Percentiles rank a stretch among this genome's conserved stretches.
Conservation (phyloP, 2,329 filamentous ascomycete genomes). For the Beauveria sp. region DNA sequence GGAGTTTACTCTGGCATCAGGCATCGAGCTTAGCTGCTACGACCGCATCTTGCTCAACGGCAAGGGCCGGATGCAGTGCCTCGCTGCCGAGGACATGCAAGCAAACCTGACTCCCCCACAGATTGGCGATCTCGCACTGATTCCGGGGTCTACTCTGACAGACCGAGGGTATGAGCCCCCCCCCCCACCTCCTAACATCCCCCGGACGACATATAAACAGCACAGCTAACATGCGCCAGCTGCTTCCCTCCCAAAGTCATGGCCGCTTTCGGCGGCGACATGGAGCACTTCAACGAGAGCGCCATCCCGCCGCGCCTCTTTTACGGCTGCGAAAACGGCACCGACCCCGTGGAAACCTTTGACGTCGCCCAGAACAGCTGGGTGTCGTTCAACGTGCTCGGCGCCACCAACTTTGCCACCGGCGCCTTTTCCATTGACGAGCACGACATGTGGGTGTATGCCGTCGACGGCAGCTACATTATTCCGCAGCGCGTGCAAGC, state of each 20-base stretch:
- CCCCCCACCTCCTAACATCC: neutral
- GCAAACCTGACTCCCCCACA: constrained; percentile 27
- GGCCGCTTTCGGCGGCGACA: constrained; percentile 23
- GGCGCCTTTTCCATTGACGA: constrained; percentile 42
- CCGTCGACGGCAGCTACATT: constrained; percentile 47
- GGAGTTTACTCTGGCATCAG: constrained; percentile 35
- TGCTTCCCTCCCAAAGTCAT: constrained; percentile 34
- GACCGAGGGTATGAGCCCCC: constrained; percentile 29
- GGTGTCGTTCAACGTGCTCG: constrained; percentile 48
- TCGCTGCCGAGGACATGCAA: constrained; percentile 35
- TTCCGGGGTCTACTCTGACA: constrained; percentile 27
- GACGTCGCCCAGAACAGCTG: constrained; percentile 33
- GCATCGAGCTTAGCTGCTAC: constrained; percentile 46
- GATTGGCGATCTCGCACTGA: constrained; percentile 19
- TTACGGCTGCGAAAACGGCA: constrained; percentile 38
- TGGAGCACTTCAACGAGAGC: constrained; percentile 21
- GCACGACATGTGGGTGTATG: constrained; percentile 45
- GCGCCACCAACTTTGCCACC: constrained; percentile 38
- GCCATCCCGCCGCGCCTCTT: constrained; percentile 36
- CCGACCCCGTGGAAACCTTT: constrained; percentile 36
- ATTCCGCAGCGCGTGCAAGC: constrained; percentile 42
- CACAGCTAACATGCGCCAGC: constrained; percentile 11
- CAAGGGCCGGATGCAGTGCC: constrained; percentile 47
- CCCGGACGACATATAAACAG: neutral
- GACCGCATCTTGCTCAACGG: constrained; percentile 57